Conservation (phyloP, 2,329 filamentous ascomycete genomes). For the Colletotrichum coccodes region DNA sequence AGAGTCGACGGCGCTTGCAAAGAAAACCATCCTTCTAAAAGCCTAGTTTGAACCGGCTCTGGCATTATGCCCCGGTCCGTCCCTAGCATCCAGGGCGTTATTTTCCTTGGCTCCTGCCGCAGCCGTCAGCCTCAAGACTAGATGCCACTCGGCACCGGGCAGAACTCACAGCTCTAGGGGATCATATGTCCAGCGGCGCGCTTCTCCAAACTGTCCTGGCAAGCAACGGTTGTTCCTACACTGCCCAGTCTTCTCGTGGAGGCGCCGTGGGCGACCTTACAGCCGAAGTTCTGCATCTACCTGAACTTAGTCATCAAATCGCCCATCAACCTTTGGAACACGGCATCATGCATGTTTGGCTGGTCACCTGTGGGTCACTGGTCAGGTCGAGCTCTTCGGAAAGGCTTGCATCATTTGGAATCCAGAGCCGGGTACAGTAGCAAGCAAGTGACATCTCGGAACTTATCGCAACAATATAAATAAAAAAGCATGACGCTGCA, state of each 20-base stretch:
- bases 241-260: slow-evolving; percentile 52
- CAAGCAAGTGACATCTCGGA: too few species aligned
- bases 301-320: neutral
- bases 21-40: slow-evolving; percentile 44
- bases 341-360: slow-evolving; percentile 35
- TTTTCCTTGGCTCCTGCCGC: slow-evolving; percentile 44
- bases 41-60: slow-evolving; percentile 46
- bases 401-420: slow-evolving; percentile 38
- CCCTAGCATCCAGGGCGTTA: slow-evolving; percentile 42
- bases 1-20: neutral
- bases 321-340: neutral
- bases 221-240: slow-evolving; percentile 53
- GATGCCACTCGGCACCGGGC: too few species aligned
- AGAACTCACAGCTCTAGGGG: slow-evolving; percentile 53
- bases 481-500: too few species aligned
- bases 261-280: slow-evolving; percentile 55
- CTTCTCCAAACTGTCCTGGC: slow-evolving; percentile 49
- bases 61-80: slow-evolving; percentile 44
- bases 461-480: too few species aligned
- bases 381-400: neutral
- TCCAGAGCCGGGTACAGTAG: slow-evolving; percentile 45
- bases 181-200: slow-evolving; percentile 61
- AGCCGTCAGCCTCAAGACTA: neutral
- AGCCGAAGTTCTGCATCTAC: slow-evolving; percentile 61
- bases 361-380: slow-evolving; percentile 24